These are phyloP conservation scores for Pulicaria dysenterica DNA, from an alignment of 129 eudicot species.

Conservation along the genomic window DNA sequence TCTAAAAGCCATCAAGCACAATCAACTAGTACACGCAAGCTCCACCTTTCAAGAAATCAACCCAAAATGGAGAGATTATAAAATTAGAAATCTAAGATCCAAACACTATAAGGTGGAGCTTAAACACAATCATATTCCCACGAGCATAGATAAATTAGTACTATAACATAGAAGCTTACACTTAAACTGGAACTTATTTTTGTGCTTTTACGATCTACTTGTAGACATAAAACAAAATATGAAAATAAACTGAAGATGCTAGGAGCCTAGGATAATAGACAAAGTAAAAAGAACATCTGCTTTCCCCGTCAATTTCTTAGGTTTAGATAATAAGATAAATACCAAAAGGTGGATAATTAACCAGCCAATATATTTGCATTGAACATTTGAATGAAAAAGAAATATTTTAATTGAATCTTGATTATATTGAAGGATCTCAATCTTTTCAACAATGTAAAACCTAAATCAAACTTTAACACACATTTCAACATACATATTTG, in stretches of 20 bases:
- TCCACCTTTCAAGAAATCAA: background rate
- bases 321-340: background rate
- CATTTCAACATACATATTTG: constrained; percentile 4
- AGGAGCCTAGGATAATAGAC: background rate
- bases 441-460: constrained; percentile 8
- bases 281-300: background rate
- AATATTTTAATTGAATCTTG: background rate
- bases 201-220: constrained; percentile 21
- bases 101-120: background rate
- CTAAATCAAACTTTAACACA: background rate
- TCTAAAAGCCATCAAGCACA: constrained; percentile 1
- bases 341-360: constrained; percentile 7
- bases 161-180: background rate
- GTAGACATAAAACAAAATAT: background rate
- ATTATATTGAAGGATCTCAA: constrained; percentile 1
- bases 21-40: background rate
- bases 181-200: background rate
- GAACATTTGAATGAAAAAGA: background rate
- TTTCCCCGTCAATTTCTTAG: background rate
- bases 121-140: background rate
- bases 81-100: background rate
- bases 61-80: background rate
- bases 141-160: background rate
- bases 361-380: background rate
- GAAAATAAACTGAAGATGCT: background rate